These are phyloP conservation scores for Auricularia sp. DNA, from an alignment of 768 basidiomycete genomes.

Conservation along the genomic window DNA sequence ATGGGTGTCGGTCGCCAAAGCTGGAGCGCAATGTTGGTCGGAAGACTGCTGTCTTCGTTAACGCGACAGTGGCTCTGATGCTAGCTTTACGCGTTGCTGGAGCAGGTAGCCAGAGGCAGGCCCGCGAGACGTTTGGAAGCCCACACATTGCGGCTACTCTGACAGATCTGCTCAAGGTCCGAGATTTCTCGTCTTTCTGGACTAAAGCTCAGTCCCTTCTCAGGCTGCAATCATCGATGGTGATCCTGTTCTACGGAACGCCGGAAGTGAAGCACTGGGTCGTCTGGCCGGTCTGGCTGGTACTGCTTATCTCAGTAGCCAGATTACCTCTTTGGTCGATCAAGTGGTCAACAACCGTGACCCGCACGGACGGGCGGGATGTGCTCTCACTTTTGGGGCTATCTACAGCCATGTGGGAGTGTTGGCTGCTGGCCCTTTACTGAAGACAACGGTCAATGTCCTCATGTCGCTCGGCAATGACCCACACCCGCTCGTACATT, in stretches of 20 bases:
- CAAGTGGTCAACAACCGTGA: constrained; percentile 92
- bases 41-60: constrained; percentile 73
- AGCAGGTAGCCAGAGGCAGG: constrained; percentile 41
- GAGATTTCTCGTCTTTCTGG: constrained; percentile 7
- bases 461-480: constrained; percentile 92
- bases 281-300: constrained; percentile 75
- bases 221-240: constrained; percentile 76
- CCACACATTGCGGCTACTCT: constrained; percentile 50
- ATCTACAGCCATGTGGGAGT: constrained; percentile 90
- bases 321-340: constrained; percentile 85
- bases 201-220: constrained; percentile 5
- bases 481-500: constrained; percentile 93
- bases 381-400: constrained; percentile 83
- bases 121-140: constrained; percentile 57
- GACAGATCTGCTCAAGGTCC: constrained; percentile 68
- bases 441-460: constrained; percentile 93
- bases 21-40: constrained; percentile 82
- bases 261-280: constrained; percentile 82
- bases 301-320: constrained; percentile 70
- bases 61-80: constrained; percentile 65
- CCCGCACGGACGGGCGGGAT: constrained; percentile 86
- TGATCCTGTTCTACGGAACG: constrained; percentile 62
- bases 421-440: constrained; percentile 83
- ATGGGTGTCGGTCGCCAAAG: constrained; percentile 60
- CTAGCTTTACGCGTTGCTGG: constrained; percentile 51